Conservation (phyloP, 2,329 filamentous ascomycete species). For the Dothidotthia symphoricarpi region DNA sequence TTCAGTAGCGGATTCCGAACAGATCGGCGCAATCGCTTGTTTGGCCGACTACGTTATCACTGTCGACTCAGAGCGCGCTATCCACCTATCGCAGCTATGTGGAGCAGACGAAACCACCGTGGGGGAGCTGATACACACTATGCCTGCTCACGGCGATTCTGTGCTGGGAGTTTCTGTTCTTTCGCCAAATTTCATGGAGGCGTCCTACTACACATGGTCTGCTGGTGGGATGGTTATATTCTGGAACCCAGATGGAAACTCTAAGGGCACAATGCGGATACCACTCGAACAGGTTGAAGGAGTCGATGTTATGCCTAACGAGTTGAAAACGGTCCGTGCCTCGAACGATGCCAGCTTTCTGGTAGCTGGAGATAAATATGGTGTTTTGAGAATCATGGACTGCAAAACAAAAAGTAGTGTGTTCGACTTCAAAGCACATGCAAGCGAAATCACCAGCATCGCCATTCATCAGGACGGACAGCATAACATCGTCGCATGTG, state of each 20-base stretch:
- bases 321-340: constrained; percentile 58
- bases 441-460: constrained; percentile 80
- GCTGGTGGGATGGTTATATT: constrained; percentile 75
- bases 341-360: constrained; percentile 64
- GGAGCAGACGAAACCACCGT: constrained; percentile 26
- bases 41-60: constrained; percentile 46
- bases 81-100: constrained; percentile 60
- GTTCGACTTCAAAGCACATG: constrained; percentile 80
- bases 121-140: constrained; percentile 40
- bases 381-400: constrained; percentile 72
- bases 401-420: constrained; percentile 59
- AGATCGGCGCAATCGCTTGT: constrained; percentile 41
- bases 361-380: constrained; percentile 81
- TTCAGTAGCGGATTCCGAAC: constrained; percentile 26
- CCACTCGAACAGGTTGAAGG: constrained; percentile 63
- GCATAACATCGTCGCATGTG: constrained; percentile 71
- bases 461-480: constrained; percentile 66
- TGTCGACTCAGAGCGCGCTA: constrained; percentile 71
- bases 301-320: constrained; percentile 53
- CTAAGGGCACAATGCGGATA: constrained; percentile 63
- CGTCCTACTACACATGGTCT: constrained; percentile 88
- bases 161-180: constrained; percentile 71
- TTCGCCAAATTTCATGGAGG: constrained; percentile 58
- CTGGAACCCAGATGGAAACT: constrained; percentile 73
- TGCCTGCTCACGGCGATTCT: constrained; percentile 58